Base-by-base conservation (phyloP, 1,139 yeast species). In the Pichia sp. region DNA sequence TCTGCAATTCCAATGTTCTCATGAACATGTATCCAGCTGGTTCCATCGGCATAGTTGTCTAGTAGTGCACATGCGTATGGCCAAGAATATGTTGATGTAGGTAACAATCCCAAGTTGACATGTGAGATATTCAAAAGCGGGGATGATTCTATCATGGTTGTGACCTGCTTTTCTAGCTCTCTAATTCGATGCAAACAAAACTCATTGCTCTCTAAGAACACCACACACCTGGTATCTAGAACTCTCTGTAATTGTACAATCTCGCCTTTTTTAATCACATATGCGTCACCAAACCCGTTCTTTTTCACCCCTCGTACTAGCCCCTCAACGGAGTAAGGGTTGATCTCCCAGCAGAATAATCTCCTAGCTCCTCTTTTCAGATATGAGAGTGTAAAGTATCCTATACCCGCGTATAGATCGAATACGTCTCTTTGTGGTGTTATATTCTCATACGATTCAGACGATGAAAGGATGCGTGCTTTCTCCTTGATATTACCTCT, bases 401-500 rank as follows among this genome's bases (percentile, higher is more conserved):
- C 96, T 35, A 86, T 85, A 0, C 96, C 96, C 22, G 84, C 77
- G 53, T 85, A 86, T 40, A 86, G 52, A 52, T 86, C 96, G 6
- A 81, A 63, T 0, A 81, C 74, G 22, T 36, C 39, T 6, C 29
- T 23, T 4, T 20, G n/a, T 6, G 13, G 14, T 6, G 27, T 26
- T 8, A 38, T 38, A 18, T 41, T 27, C 15, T 26, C 10, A 50
- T 64, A 69, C 5, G 45, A 47, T 14, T 31, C 13, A 50, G 64
- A 69, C 5, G 44, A 47, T 21, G 62, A 63, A 35, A 80, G 54
- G 0, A 86, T 67, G 17, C 96, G 59, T 13, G 76, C 70, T 56
- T 86, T 86, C 52, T 86, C 96, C 45, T 79, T 81, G 47, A 86
- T 74, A 52, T 86, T 86, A 0, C 95, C 96, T n/a, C 95, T 59